Evolutionary conservation across 2,329 filamentous ascomycete species (phyloP).

Genomic region (Fusarium bulbicola): DNA sequence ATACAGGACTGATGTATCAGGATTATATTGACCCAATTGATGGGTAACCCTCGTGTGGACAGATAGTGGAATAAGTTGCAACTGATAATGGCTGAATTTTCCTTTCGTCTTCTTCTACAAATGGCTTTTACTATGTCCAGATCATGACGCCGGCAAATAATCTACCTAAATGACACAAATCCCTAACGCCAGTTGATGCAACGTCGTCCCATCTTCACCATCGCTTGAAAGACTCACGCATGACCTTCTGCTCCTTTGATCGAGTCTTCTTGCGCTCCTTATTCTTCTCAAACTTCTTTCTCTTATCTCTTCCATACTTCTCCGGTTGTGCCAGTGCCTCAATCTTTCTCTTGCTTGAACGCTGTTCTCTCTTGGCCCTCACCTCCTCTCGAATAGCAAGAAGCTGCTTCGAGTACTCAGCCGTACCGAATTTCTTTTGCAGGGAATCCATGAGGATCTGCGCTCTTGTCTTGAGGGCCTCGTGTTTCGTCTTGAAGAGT

Average conservation of each 20-base stretch:
- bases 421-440: slow-evolving; percentile 84
- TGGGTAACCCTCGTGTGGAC: background rate
- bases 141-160: slow-evolving; percentile 30
- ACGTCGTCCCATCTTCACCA: slow-evolving; percentile 42
- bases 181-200: slow-evolving; percentile 44
- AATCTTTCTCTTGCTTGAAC: slow-evolving; percentile 87
- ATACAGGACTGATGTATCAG: background rate
- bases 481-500: slow-evolving; percentile 73
- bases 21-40: background rate
- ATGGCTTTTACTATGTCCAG: slow-evolving; percentile 15
- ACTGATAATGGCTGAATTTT: background rate
- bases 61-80: background rate
- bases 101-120: slow-evolving; percentile 16
- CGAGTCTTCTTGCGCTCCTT: slow-evolving; percentile 84
- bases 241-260: slow-evolving; percentile 75
- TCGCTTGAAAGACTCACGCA: slow-evolving; percentile 74
- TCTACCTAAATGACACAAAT: slow-evolving; percentile 20
- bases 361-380: slow-evolving; percentile 74
- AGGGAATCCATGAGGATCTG: slow-evolving; percentile 82
- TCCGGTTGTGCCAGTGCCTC: slow-evolving; percentile 87
- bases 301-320: slow-evolving; percentile 79
- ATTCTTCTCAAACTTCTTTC: slow-evolving; percentile 84
- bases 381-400: slow-evolving; percentile 77
- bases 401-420: slow-evolving; percentile 79
- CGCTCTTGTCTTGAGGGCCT: slow-evolving; percentile 75